These are phyloP conservation scores for Corymbia citriodora DNA, from an alignment of 441 rosid genomes.

Conservation along the genomic window DNA sequence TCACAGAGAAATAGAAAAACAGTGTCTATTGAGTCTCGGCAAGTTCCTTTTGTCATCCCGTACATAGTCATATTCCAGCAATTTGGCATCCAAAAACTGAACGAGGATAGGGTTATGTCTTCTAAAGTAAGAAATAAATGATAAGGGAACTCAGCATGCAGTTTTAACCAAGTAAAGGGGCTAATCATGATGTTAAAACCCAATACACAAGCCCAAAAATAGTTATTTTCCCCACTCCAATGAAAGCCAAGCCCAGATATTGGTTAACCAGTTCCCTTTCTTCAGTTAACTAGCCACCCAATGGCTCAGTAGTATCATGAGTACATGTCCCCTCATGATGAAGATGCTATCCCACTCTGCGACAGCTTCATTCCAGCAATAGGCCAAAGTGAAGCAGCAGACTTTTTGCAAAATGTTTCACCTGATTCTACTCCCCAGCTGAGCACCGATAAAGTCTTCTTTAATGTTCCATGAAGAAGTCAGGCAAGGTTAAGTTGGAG, in stretches of 20 bases:
- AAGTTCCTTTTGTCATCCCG: neutral
- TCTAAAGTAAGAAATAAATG: neutral
- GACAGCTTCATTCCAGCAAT: neutral
- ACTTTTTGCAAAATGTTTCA: neutral
- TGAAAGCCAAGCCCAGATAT: neutral
- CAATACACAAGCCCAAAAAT: neutral
- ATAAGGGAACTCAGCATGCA: neutral
- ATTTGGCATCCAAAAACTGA: neutral
- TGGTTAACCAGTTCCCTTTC: neutral
- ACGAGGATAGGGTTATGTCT: neutral
- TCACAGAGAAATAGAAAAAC: neutral
- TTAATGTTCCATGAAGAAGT: neutral
- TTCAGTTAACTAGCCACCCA: neutral
- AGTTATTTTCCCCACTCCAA: neutral
- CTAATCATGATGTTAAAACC: neutral
- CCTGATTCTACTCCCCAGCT: neutral
- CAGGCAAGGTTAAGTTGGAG: neutral
- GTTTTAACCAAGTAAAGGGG: neutral
- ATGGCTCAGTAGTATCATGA: neutral
- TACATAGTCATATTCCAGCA: neutral
- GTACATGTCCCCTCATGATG: neutral
- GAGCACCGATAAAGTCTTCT: neutral
- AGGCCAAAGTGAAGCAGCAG: neutral
- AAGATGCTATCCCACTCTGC: neutral
- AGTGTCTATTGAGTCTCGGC: neutral